Evolutionary conservation across 768 basidiomycete genomes (phyloP), one percentile per base, ranked within the genome.

Genomic region (Candolleomyces aberdarensis): DNA sequence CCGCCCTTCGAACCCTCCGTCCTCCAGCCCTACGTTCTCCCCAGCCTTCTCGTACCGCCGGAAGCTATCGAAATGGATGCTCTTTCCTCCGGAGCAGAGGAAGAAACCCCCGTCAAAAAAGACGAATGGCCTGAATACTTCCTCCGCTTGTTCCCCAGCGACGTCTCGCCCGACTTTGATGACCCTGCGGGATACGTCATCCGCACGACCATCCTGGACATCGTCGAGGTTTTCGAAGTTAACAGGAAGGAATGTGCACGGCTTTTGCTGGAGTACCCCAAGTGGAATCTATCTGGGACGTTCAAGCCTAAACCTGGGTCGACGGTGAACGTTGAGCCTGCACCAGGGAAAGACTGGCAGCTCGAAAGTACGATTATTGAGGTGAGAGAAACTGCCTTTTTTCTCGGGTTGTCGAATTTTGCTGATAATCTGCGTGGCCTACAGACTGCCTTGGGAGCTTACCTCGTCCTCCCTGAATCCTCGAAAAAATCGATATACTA

Each of bases 191-290:
- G 95, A 3, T 96, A 94, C 73, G 79, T 88, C 29, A 81, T 97
- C 5, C 89, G 90, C 26, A 82, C 87, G 11, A 79, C 86, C 22
- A 72, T 97, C 10, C 74, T 85, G 7, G 95, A 98, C 69, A 83
- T 88, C 19, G 74, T 97, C 46, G 85, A 93, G 60, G 89, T 98
- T 15, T 98, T 92, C 67, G 96, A 98, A 72, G 85, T 97, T 54
- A 98, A 99, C 72, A 85, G 97, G 58, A 97, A 96, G 72, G 97
- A 99, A 67, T 91, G 89, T 65, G 96, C 97, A 1, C 81, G 91
- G 3, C 76, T 98, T 8, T 78, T 98, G 6, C 81, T 97, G 49
- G 89, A 94, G 71, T 88, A 91, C 58, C 91, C 92, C 1, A 89
- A 87, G 67, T 97, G 94, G 91, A 84, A 87, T 58, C 69, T 86